Evolutionary conservation across 164 flowering plant genomes (phyloP).

Genomic region (Vitis rotundifolia): DNA sequence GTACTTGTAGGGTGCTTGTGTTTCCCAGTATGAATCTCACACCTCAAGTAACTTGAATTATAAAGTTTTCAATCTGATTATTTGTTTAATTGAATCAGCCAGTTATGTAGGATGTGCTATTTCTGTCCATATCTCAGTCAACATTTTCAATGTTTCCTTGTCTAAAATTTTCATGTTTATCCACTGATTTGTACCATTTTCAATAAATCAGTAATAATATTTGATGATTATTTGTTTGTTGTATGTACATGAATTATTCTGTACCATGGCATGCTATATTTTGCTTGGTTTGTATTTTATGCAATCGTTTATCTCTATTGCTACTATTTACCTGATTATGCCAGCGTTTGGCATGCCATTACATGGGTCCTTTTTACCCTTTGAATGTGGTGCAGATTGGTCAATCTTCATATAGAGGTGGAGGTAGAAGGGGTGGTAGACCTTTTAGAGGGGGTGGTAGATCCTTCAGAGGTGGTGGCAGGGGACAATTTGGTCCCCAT

Average conservation of each 20-base stretch:
- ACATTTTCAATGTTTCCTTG: not conserved
- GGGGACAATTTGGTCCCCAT: conserved; percentile 26
- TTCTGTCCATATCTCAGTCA: not conserved
- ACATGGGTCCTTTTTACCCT: not conserved
- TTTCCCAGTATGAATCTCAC: not conserved
- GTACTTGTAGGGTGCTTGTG: not conserved
- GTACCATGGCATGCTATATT: too few relatives aligned
- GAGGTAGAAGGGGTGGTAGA: conserved; percentile 45
- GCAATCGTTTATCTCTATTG: too few relatives aligned
- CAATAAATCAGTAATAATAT: too few relatives aligned
- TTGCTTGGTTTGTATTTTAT: too few relatives aligned
- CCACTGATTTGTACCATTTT: too few relatives aligned
- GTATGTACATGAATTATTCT: too few relatives aligned
- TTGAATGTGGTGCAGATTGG: conserved; percentile 38
- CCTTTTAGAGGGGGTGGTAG: conserved; percentile 38
- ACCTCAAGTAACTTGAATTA: not conserved
- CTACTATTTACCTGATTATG: too few relatives aligned
- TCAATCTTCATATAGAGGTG: conserved; percentile 37
- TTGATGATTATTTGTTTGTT: too few relatives aligned
- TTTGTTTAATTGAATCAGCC: not conserved
- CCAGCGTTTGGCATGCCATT: not conserved
- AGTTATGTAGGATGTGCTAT: not conserved
- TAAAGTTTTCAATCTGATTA: not conserved
- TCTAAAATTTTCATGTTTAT: too few relatives aligned
- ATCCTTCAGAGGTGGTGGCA: conserved; percentile 10